A percentile compares a stretch with the other conserved stretches of the same genome.
Conservation (phyloP, 805 yeast species). For the Myxozyma lipomycoides region DNA sequence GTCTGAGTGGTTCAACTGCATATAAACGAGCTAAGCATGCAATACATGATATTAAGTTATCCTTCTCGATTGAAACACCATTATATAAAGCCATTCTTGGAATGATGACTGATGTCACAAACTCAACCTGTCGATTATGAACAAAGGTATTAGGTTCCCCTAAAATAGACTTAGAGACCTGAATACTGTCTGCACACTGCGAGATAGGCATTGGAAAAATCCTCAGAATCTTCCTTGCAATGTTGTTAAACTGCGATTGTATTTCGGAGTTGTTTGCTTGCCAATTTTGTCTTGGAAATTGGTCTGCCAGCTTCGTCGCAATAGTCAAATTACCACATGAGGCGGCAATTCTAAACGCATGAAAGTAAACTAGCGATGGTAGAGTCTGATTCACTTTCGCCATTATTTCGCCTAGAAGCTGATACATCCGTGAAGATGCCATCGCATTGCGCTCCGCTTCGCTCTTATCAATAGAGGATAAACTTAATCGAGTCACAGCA, state of each 20-base stretch:
- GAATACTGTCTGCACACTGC: too few species aligned
- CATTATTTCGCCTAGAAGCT: background rate
- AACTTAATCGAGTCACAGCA: background rate
- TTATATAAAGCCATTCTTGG: background rate
- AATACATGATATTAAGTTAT: background rate
- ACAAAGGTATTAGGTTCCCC: background rate
- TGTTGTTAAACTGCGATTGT: background rate
- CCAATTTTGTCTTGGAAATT: background rate
- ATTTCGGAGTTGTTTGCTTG: background rate
- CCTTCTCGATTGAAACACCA: background rate
- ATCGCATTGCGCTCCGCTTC: background rate
- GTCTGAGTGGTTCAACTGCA: background rate
- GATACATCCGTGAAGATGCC: background rate
- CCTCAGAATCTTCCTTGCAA: background rate
- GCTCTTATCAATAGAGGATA: too few species aligned
- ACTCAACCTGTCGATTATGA: background rate
- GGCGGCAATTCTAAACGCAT: background rate
- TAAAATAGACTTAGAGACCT: too few species aligned
- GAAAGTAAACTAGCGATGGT: background rate
- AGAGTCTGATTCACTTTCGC: background rate
- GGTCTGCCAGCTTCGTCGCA: background rate
- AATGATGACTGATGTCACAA: background rate
- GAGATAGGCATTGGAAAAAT: too few species aligned
- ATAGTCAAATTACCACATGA: background rate
- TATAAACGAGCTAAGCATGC: background rate